These are phyloP conservation scores for Ogataea minuta DNA, from an alignment of 805 yeast species.

Conservation along the genomic window DNA sequence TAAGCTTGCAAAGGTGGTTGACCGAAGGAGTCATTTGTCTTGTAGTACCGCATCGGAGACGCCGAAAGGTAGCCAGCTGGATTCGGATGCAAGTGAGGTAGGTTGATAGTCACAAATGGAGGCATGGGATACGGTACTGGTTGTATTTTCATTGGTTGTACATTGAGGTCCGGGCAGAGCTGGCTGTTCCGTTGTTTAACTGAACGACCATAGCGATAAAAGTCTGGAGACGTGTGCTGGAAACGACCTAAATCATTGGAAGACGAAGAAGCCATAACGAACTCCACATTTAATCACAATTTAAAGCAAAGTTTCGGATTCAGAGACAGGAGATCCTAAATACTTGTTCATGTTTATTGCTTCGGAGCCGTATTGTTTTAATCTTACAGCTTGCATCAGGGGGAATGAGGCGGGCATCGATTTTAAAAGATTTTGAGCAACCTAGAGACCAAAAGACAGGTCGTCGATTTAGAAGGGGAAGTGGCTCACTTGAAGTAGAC, in stretches of 20 bases:
- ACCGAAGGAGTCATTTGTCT: neutral
- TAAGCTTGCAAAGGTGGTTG: slow-evolving; percentile 1
- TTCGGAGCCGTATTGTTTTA: neutral
- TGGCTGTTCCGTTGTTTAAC: neutral
- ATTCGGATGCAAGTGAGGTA: too few relatives aligned
- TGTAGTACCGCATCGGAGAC: too few relatives aligned
- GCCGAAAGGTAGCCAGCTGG: too few relatives aligned
- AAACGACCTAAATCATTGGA: neutral
- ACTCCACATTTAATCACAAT: neutral
- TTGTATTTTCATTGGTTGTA: slow-evolving; percentile 1
- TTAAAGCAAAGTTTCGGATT: neutral
- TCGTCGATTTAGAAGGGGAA: too few relatives aligned
- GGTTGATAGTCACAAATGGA: too few relatives aligned
- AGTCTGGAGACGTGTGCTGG: neutral
- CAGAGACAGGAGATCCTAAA: neutral
- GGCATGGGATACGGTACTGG: too few relatives aligned
- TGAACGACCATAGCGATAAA: too few relatives aligned
- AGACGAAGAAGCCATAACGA: neutral
- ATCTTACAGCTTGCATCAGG: neutral
- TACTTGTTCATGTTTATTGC: neutral
- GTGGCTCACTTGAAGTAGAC: too few relatives aligned
- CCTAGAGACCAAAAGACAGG: too few relatives aligned
- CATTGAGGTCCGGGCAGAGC: neutral
- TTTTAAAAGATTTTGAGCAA: neutral
- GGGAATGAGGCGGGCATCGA: neutral